Evolutionary conservation across 1,284 basidiomycete species (phyloP).

Genomic region (Xerocomus minutiporus): DNA sequence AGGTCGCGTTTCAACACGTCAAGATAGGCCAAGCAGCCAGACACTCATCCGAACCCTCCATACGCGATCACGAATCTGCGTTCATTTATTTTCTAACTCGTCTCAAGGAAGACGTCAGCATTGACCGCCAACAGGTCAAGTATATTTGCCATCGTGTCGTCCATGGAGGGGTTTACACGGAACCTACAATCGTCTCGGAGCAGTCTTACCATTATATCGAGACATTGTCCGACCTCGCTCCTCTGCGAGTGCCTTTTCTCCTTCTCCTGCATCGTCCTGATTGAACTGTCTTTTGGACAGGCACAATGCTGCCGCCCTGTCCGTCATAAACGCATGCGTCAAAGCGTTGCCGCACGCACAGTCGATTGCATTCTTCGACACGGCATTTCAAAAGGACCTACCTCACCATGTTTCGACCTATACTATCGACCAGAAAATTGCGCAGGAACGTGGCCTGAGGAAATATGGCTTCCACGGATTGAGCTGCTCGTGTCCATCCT

Average conservation of each 20-base stretch:
- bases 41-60: slow-evolving; percentile 37
- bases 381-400: slow-evolving; percentile 77
- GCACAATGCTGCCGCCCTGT: slow-evolving; percentile 59
- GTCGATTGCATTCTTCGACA: slow-evolving; percentile 78
- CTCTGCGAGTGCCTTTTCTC: slow-evolving; percentile 50
- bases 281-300: slow-evolving; percentile 29
- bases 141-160: slow-evolving; percentile 74
- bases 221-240: slow-evolving; percentile 72
- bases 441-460: slow-evolving; percentile 60
- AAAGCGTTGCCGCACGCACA: slow-evolving; percentile 56
- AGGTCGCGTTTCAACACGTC: slow-evolving; percentile 42
- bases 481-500: slow-evolving; percentile 46
- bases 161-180: slow-evolving; percentile 73
- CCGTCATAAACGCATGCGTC: slow-evolving; percentile 60
- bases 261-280: neutral
- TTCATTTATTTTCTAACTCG: slow-evolving; percentile 59
- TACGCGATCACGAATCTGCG: slow-evolving; percentile 57
- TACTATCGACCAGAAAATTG: slow-evolving; percentile 63
- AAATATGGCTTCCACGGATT: slow-evolving; percentile 90
- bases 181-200: slow-evolving; percentile 63
- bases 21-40: slow-evolving; percentile 15
- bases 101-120: slow-evolving; percentile 41
- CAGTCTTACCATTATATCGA: slow-evolving; percentile 68
- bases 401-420: slow-evolving; percentile 73
- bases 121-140: slow-evolving; percentile 44